Percentiles rank a stretch among this genome's conserved stretches.
Evolutionary conservation across 108 stramenopile species (phyloP).

Genomic region (Pseudonitzschia pungens): DNA sequence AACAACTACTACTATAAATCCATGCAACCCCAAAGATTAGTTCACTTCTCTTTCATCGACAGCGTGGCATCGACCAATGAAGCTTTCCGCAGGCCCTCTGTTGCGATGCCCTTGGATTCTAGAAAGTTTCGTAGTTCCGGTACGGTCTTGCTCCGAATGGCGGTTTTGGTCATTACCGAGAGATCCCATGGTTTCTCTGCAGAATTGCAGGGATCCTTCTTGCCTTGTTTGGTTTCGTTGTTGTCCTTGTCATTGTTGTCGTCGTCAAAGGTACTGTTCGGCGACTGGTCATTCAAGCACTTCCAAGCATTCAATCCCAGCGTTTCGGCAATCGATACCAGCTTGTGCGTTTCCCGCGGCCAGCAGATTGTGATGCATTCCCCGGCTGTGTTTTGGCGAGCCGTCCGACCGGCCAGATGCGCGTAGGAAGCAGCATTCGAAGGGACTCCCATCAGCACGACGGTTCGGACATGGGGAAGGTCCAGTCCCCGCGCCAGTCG

Average conservation of each 20-base stretch:
- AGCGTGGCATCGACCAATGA: background rate
- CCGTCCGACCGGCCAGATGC: constrained; percentile 78
- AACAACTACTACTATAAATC: too few relatives aligned
- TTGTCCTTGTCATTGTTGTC: too few relatives aligned
- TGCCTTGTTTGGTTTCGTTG: too few relatives aligned
- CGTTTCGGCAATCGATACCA: constrained; percentile 52
- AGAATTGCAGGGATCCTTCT: background rate
- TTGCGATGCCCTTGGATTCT: background rate
- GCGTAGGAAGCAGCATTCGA: constrained; percentile 68
- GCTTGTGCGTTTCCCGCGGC: constrained; percentile 38
- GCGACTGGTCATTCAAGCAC: background rate
- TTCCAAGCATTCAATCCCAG: constrained; percentile 36
- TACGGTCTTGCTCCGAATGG: background rate
- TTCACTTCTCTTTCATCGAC: background rate
- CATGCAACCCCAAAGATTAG: background rate
- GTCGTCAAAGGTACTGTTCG: background rate
- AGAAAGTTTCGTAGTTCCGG: constrained; percentile 5
- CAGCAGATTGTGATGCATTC: constrained; percentile 50
- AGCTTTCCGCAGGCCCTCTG: background rate
- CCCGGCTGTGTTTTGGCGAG: constrained; percentile 47
- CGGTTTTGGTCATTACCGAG: constrained; percentile 1
- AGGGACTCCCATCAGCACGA: constrained; percentile 51
- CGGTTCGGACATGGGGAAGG: constrained; percentile 57
- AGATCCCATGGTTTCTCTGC: constrained; percentile 4
- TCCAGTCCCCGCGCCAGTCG: constrained; percentile 74